Conservation (phyloP, 1,284 basidiomycete species). For the Pascua sp. region DNA sequence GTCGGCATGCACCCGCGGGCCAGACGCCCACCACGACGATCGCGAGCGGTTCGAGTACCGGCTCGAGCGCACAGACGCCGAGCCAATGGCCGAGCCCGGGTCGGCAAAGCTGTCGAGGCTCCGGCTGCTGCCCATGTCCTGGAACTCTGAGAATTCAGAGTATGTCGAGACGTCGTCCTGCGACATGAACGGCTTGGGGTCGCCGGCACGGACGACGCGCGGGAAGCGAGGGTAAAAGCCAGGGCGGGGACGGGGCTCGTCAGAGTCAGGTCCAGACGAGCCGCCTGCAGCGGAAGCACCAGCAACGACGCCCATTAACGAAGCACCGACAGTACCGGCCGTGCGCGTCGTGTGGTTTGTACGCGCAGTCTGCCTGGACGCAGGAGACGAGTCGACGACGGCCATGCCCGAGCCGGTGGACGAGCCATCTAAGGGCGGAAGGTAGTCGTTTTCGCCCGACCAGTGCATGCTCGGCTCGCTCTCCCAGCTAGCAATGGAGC, state of each 20-base stretch:
- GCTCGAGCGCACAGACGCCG: constrained; percentile 1
- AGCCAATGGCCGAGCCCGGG: constrained; percentile 10
- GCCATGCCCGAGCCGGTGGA: constrained; percentile 35
- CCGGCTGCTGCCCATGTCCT: not conserved
- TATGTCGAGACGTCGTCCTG: constrained; percentile 28
- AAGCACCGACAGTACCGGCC: constrained; percentile 10
- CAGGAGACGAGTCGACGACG: constrained; percentile 47
- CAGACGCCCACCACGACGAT: not conserved
- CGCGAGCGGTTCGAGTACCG: not conserved
- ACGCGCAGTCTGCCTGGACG: constrained; percentile 19
- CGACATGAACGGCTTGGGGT: constrained; percentile 24
- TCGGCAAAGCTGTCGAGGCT: constrained; percentile 17
- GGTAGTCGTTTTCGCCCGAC: constrained; percentile 41
- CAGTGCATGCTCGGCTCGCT: constrained; percentile 44
- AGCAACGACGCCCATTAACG: no score
- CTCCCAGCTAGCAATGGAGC: constrained; percentile 40
- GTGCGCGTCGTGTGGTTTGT: constrained; percentile 27
- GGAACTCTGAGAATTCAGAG: constrained; percentile 17
- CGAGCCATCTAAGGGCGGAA: constrained; percentile 11
- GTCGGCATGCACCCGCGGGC: no score
- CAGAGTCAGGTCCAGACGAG: not conserved
- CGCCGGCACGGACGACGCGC: constrained; percentile 25
- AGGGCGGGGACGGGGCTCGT: constrained; percentile 32
- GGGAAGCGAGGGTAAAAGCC: constrained; percentile 48
- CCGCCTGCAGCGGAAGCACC: not conserved